phyloP scores from a whole-genome alignment of 2,329 filamentous ascomycete species.

The Leptographium flavum region DNA sequence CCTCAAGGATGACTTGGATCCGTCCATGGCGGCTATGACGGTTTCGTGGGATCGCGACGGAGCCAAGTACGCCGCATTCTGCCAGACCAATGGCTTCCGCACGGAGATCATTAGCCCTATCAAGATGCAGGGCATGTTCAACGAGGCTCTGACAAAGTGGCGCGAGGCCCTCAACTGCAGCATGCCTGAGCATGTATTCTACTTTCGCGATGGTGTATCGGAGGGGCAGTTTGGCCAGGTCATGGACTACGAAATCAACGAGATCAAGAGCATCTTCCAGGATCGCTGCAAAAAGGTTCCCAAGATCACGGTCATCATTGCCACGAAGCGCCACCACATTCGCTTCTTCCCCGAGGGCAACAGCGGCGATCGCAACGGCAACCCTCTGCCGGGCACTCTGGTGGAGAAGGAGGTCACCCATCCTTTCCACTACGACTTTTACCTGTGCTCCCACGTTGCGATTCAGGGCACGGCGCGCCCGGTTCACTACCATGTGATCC shows the following conservation, averaged over 20 bases:
- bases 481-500: conserved; percentile 79
- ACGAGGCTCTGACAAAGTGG: conserved; percentile 53
- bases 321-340: conserved; percentile 87
- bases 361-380: conserved; percentile 56
- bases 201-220: conserved; percentile 84
- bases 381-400: conserved; percentile 72
- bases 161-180: conserved; percentile 28
- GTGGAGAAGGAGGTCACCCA: conserved; percentile 85
- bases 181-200: conserved; percentile 68
- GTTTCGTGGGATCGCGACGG: conserved; percentile 60
- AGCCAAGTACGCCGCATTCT: conserved; percentile 63
- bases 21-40: conserved; percentile 80
- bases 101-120: conserved; percentile 60
- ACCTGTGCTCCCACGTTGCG: conserved; percentile 47
- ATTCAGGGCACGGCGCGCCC: conserved; percentile 91
- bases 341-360: conserved; percentile 64
- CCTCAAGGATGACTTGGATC: conserved; percentile 35
- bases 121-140: conserved; percentile 54
- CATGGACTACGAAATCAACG: conserved; percentile 58
- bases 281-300: conserved; percentile 22
- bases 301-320: conserved; percentile 74
- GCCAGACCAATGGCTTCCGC: conserved; percentile 71
- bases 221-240: conserved; percentile 77
- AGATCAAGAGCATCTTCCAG: conserved; percentile 49
- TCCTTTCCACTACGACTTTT: conserved; percentile 84